phyloP scores from a whole-genome alignment of 2,329 filamentous ascomycete species.

The Pezicula neosporulosa region DNA sequence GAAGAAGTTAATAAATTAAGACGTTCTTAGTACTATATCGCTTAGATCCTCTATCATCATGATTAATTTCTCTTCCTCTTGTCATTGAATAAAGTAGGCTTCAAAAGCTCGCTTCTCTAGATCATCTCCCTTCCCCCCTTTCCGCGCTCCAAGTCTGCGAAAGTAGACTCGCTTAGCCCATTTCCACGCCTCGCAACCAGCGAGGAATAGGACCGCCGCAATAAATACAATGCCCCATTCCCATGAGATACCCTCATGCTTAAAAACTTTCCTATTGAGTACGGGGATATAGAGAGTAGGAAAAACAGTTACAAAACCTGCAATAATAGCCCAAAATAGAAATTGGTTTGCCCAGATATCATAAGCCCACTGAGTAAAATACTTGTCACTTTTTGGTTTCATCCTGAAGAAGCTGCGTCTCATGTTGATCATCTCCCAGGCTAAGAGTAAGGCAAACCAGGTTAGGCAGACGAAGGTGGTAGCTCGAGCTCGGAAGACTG shows the following conservation, averaged over 20 bases:
- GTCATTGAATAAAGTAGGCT: no score
- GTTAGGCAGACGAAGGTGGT: slow-evolving; percentile 73
- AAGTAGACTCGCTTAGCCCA: slow-evolving; percentile 59
- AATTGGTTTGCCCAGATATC: slow-evolving; percentile 73
- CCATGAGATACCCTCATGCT: slow-evolving; percentile 62
- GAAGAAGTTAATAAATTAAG: no score
- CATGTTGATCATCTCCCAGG: slow-evolving; percentile 75
- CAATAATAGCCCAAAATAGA: slow-evolving; percentile 61
- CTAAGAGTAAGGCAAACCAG: slow-evolving; percentile 73
- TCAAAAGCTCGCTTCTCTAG: no score
- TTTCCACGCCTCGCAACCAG: slow-evolving; percentile 64
- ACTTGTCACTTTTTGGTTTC: slow-evolving; percentile 57
- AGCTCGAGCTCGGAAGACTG: slow-evolving; percentile 67
- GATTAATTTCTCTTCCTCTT: no score
- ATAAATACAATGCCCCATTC: slow-evolving; percentile 69
- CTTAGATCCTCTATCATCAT: no score
- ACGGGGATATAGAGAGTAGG: slow-evolving; percentile 66
- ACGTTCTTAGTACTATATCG: no score
- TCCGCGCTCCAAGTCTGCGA: slow-evolving; percentile 22
- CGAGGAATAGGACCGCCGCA: slow-evolving; percentile 57
- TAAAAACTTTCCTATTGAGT: slow-evolving; percentile 62
- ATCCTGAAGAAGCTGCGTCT: slow-evolving; percentile 73
- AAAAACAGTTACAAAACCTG: slow-evolving; percentile 54
- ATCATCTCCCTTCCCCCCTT: background rate
- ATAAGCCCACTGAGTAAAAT: slow-evolving; percentile 62